Evolutionary conservation across 176 grass and related monocot species (phyloP), one percentile per base, ranked within the genome.

Genomic region (Triticum aestivum): DNA sequence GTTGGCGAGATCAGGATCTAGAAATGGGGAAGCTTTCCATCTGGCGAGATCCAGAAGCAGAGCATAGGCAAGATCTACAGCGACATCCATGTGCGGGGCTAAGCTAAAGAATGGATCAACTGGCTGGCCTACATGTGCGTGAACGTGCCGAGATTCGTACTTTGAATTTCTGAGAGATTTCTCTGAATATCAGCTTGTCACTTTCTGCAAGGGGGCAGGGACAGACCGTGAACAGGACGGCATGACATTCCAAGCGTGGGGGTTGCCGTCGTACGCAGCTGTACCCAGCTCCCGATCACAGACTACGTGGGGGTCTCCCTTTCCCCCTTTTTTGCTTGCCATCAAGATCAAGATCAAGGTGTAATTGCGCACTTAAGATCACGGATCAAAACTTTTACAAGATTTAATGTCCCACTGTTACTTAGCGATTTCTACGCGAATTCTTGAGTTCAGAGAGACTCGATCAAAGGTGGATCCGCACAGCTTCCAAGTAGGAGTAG

Each of bases 181-280:
- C 39, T 73, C 67, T 32, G 51, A 20, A 41, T 73, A 23, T 30
- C 68, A 80, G 56, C 20, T 63, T 63, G 80, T 83, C 85, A 61
- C 73, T 79, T 83, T 80, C 84, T 65, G 66, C 84, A 45, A 42
- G 69, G 35, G 45, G 24, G 44, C 24, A 30, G 79, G 27, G 80
- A 59, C 44, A 26, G 56, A 21, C 14, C 51, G 42, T 29, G 80
- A 74, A 37, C 74, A 73, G 56, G 56, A 59, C 24, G 42, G 70
- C 52, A 83, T 80, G 79, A 83, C 89, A 84, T 90, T 86, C 84
- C 39, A 64, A 51, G 69, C n/a, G 79, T 79, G 89, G 73, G 79
- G 64, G 89, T 79, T 77, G 63, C 79, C 82, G 79, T 69, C 81
- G 41, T 52, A 9, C 82, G 11, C 61, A 61, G 77, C 63, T 68